Conservation (phyloP, 129 eudicot species). For the Flaveria linearis region DNA sequence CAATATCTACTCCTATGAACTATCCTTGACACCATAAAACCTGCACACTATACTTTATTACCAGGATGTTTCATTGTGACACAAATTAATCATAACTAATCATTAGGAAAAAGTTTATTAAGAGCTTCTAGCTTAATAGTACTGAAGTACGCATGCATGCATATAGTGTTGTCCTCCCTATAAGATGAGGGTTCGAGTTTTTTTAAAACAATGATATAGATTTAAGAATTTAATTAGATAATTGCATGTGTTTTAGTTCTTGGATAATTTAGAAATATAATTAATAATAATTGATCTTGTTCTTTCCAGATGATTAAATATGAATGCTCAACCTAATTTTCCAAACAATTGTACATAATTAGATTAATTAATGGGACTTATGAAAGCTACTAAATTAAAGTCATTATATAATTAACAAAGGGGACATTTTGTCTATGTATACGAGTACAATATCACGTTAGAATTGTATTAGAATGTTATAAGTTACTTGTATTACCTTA, state of each 20-base stretch:
- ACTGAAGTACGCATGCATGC: too few species aligned
- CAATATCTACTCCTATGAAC: too few species aligned
- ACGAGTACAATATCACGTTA: slow-evolving; percentile 37
- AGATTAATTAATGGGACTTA: slow-evolving; percentile 18
- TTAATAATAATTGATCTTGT: background rate
- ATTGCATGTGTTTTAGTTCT: background rate
- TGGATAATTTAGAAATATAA: background rate
- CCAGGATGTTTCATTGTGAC: too few species aligned
- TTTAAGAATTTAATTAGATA: too few species aligned
- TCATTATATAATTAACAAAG: slow-evolving; percentile 41
- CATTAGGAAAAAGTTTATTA: too few species aligned
- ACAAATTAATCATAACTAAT: too few species aligned
- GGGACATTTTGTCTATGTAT: slow-evolving; percentile 55
- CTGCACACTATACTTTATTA: too few species aligned
- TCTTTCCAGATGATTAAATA: background rate
- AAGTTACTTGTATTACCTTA: slow-evolving; percentile 16
- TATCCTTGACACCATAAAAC: too few species aligned
- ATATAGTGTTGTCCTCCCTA: too few species aligned
- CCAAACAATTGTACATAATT: background rate
- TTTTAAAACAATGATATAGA: too few species aligned
- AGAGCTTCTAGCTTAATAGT: too few species aligned
- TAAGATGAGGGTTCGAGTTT: too few species aligned
- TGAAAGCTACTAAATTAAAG: slow-evolving; percentile 28
- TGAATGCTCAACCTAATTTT: slow-evolving; percentile 1
- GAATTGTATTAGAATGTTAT: slow-evolving; percentile 16